Conservation (phyloP, 2,329 filamentous ascomycete genomes). For the Thelonectria discophora region DNA sequence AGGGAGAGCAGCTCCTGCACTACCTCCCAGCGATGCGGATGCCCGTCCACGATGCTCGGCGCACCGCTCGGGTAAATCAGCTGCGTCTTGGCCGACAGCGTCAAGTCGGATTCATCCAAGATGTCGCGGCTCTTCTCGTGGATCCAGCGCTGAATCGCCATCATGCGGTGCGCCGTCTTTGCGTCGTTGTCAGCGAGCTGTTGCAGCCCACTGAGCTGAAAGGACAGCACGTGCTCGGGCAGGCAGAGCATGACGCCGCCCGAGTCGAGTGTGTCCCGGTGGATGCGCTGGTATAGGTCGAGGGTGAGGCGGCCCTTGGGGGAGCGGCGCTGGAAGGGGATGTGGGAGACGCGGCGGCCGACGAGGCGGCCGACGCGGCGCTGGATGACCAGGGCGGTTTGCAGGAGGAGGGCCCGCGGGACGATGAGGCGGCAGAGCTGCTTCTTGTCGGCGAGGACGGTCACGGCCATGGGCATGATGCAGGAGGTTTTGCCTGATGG, state of each 20-base stretch:
- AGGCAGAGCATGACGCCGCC: conserved; percentile 66
- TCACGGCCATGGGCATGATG: conserved; percentile 62
- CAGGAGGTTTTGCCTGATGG: conserved; percentile 63
- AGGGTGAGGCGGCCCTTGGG: conserved; percentile 45
- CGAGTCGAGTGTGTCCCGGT: conserved; percentile 48
- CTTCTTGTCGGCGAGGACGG: conserved; percentile 52
- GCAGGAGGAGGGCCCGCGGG: conserved; percentile 63
- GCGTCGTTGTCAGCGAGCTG: conserved; percentile 58
- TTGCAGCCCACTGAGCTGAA: conserved; percentile 68
- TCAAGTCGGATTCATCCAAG: conserved; percentile 70
- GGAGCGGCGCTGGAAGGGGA: conserved; percentile 65
- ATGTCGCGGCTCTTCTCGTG: conserved; percentile 63
- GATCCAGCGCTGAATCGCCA: conserved; percentile 61
- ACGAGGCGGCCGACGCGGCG: conserved; percentile 63
- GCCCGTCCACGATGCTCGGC: conserved; percentile 59
- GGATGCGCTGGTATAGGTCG: conserved; percentile 49
- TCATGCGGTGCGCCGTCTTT: conserved; percentile 56
- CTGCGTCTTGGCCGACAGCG: conserved; percentile 62
- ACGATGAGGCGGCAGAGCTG: conserved; percentile 64
- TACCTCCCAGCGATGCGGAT: conserved; percentile 61
- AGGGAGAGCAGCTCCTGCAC: conserved; percentile 53
- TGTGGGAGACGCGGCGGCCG: conserved; percentile 60
- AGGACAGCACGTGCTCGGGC: conserved; percentile 72
- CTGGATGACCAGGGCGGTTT: conserved; percentile 66
- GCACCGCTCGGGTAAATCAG: conserved; percentile 65